Evolutionary conservation across 2,329 filamentous ascomycete genomes (phyloP).

Genomic region (Chrysoporthe puriensis): DNA sequence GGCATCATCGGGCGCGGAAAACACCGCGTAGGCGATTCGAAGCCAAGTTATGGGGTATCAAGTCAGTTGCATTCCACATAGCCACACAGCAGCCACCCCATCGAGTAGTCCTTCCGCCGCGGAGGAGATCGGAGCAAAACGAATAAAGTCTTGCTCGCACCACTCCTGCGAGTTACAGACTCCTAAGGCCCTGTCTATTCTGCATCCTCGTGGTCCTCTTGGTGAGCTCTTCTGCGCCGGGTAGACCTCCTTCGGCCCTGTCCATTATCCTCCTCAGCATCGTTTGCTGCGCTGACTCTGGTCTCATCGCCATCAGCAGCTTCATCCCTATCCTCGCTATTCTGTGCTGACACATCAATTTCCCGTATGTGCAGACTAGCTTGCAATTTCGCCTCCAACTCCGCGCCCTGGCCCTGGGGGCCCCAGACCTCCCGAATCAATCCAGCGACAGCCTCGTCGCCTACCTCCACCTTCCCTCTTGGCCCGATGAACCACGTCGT

Average conservation of each 20-base stretch:
- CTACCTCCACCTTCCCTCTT: constrained; percentile 83
- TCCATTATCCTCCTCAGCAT: constrained; percentile 15
- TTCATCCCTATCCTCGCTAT: constrained; percentile 22
- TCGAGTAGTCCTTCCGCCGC: neutral
- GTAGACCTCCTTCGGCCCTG: constrained; percentile 17
- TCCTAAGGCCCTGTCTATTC: constrained; percentile 8
- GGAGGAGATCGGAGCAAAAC: neutral
- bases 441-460: constrained; percentile 72
- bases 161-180: constrained; percentile 2
- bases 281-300: neutral
- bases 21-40: neutral
- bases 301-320: constrained; percentile 31
- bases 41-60: constrained; percentile 22
- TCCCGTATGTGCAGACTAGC: constrained; percentile 61
- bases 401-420: constrained; percentile 46
- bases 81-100: constrained; percentile 7
- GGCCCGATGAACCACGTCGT: constrained; percentile 85
- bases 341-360: constrained; percentile 28
- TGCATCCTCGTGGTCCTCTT: constrained; percentile 16
- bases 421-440: constrained; percentile 68
- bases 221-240: constrained; percentile 17
- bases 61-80: constrained; percentile 12
- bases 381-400: constrained; percentile 62
- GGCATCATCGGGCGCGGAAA: too few relatives aligned
- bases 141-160: constrained; percentile 6